phyloP scores from a whole-genome alignment of 495 filamentous ascomycete species.

The Xylaria acuta region DNA sequence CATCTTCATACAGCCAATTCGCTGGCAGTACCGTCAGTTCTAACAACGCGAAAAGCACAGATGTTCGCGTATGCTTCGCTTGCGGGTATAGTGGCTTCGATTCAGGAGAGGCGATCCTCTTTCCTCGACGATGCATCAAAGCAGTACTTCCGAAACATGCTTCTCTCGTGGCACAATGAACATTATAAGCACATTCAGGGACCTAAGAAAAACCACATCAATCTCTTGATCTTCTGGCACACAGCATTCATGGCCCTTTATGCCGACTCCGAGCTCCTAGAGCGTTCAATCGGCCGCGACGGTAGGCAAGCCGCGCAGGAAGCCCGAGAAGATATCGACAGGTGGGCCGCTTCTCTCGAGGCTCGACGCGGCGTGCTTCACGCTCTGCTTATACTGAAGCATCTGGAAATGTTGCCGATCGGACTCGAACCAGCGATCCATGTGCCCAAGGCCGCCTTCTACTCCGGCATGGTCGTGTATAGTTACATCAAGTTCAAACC shows the following conservation, averaged over 20 bases:
- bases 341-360: conserved; percentile 19
- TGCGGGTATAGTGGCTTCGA: conserved; percentile 24
- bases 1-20: background rate
- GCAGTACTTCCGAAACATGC: conserved; percentile 17
- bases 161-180: conserved; percentile 25
- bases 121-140: conserved; percentile 35
- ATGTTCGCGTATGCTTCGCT: conserved; percentile 24
- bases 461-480: conserved; percentile 22
- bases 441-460: conserved; percentile 24
- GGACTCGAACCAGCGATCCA: conserved; percentile 25
- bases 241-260: conserved; percentile 43
- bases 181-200: conserved; percentile 19
- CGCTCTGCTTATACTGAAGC: conserved; percentile 19
- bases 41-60: conserved; percentile 17
- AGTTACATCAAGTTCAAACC: conserved; percentile 26
- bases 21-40: background rate
- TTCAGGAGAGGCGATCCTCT: conserved; percentile 22
- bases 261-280: conserved; percentile 43
- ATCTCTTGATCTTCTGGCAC: conserved; percentile 48
- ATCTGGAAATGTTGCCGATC: conserved; percentile 25
- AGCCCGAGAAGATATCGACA: conserved; percentile 8
- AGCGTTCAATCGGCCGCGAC: conserved; percentile 24
- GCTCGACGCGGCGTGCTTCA: conserved; percentile 22
- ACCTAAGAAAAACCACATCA: conserved; percentile 23
- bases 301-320: conserved; percentile 14